phyloP scores from a whole-genome alignment of 495 filamentous ascomycete genomes.

The Wilcoxina mikolae region DNA sequence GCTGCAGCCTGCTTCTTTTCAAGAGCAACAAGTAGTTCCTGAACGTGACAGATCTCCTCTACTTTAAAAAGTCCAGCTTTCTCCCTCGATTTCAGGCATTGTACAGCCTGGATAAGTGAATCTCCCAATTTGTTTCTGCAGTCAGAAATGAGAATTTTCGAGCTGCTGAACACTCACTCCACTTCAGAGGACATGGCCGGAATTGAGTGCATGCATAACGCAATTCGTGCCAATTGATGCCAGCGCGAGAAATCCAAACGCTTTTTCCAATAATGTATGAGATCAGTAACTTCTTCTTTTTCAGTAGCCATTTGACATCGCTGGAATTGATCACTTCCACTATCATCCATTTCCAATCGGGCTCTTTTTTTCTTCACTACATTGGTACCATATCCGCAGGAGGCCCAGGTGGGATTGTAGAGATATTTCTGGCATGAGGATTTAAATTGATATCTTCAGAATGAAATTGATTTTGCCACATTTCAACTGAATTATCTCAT shows the following conservation, averaged over 20 bases:
- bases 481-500: background rate
- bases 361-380: background rate
- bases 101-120: conserved; percentile 14
- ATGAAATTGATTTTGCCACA: background rate
- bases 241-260: background rate
- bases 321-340: background rate
- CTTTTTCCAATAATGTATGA: background rate
- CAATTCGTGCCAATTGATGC: background rate
- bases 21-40: too few species aligned
- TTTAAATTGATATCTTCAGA: too few species aligned
- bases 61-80: background rate
- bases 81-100: background rate
- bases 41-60: too few species aligned
- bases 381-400: background rate
- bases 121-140: background rate
- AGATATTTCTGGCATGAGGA: too few species aligned
- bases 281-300: background rate
- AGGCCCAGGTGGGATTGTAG: background rate
- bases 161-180: background rate
- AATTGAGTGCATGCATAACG: background rate
- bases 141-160: background rate
- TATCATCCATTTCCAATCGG: background rate
- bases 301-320: background rate
- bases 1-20: too few species aligned
- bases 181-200: background rate